Conservation (phyloP, 345 rosid species). For the Tarenaya hassleriana region DNA sequence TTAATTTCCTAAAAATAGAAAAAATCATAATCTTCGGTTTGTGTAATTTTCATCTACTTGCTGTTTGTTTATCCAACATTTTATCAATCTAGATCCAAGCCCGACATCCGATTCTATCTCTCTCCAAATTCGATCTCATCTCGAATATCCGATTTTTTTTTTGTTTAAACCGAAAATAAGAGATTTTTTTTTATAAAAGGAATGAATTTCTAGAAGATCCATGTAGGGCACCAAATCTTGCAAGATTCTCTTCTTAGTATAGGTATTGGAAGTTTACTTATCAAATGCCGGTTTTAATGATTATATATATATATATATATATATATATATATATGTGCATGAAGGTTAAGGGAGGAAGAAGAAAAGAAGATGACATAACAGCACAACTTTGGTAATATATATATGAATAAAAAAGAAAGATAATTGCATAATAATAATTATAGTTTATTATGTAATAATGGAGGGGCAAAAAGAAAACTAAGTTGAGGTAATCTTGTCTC, state of each 20-base stretch:
- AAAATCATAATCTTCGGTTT: too few relatives aligned
- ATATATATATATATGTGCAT: slow-evolving; percentile 17
- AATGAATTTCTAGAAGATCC: slow-evolving; percentile 23
- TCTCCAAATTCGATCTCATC: too few relatives aligned
- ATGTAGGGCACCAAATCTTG: slow-evolving; percentile 20
- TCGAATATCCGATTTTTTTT: too few relatives aligned
- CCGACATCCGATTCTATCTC: too few relatives aligned
- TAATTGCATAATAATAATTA: slow-evolving; percentile 16
- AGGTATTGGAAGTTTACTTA: slow-evolving; percentile 23
- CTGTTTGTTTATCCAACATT: too few relatives aligned
- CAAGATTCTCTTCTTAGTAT: slow-evolving; percentile 10
- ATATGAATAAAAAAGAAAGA: slow-evolving; percentile 1
- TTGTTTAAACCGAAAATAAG: not conserved
- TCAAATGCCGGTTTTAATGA: slow-evolving; percentile 19
- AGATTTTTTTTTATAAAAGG: slow-evolving; percentile 15
- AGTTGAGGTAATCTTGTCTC: slow-evolving; percentile 36
- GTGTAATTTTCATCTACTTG: too few relatives aligned
- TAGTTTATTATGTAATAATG: slow-evolving; percentile 1
- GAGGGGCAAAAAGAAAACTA: slow-evolving; percentile 15
- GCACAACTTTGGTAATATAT: slow-evolving; percentile 29
- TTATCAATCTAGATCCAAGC: too few relatives aligned
- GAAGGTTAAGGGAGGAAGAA: slow-evolving; percentile 15
- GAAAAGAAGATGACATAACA: slow-evolving; percentile 11
- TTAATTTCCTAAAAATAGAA: too few relatives aligned
- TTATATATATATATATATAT: slow-evolving; percentile 16